Evolutionary conservation across 2,329 filamentous ascomycete species (phyloP).

Genomic region (Rhinocladiella mackenziei): DNA sequence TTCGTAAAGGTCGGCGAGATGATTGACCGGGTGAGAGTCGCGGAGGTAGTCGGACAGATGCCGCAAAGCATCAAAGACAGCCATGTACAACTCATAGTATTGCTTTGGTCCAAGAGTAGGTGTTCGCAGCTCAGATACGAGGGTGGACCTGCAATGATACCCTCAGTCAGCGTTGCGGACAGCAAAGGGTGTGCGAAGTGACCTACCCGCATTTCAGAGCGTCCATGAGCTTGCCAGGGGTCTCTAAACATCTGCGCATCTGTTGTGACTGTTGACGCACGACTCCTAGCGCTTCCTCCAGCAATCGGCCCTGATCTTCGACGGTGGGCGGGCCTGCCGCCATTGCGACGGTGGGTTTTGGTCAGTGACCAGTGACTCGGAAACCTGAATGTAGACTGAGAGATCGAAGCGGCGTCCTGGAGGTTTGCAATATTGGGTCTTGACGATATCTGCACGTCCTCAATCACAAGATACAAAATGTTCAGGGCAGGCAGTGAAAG

Average conservation of each 20-base stretch:
- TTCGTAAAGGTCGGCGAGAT: conserved; percentile 96
- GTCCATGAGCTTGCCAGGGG: conserved; percentile 98
- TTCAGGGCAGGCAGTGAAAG: too few relatives aligned
- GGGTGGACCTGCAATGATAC: conserved; percentile 67
- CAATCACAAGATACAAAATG: too few relatives aligned
- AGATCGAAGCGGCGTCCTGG: too few relatives aligned
- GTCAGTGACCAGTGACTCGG: conserved; percentile 15
- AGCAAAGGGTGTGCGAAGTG: conserved; percentile 14
- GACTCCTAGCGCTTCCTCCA: conserved; percentile 93
- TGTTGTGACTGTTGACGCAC: conserved; percentile 94
- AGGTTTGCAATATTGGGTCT: too few relatives aligned
- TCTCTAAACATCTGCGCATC: conserved; percentile 97
- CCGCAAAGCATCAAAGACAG: conserved; percentile 94
- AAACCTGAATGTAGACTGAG: too few relatives aligned
- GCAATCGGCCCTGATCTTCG: conserved; percentile 82
- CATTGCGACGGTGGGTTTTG: conserved; percentile 21
- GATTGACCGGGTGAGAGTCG: conserved; percentile 95
- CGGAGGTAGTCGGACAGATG: conserved; percentile 94
- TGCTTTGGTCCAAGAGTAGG: conserved; percentile 98
- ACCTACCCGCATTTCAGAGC: conserved; percentile 97
- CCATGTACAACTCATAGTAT: conserved; percentile 99
- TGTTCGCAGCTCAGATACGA: conserved; percentile 96
- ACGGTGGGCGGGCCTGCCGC: conserved; percentile 48
- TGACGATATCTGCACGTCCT: too few relatives aligned
- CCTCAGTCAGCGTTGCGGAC: conserved; percentile 29